A percentile compares a stretch with the other conserved stretches of the same genome.
Evolutionary conservation across 352 stramenopile genomes (phyloP).

Genomic region (Globisporangium sylvaticum): DNA sequence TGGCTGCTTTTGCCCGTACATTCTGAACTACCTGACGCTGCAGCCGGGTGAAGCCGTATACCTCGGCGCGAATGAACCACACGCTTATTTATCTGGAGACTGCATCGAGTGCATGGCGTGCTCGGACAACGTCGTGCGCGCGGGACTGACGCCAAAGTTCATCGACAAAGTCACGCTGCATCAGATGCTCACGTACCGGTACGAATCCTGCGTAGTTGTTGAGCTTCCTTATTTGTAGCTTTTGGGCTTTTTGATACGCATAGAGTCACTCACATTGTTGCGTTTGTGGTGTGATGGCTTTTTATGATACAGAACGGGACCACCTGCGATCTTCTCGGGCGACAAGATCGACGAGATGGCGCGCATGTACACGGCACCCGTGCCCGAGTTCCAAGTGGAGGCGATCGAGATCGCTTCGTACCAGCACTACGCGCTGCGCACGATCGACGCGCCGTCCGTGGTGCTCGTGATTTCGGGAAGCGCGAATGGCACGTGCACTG

Average conservation of each 20-base stretch:
- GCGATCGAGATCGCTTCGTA: constrained; percentile 35
- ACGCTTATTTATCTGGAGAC: constrained; percentile 97
- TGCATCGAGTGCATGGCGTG: constrained; percentile 99
- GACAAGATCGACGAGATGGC: constrained; percentile 52
- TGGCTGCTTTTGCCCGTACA: constrained; percentile 95
- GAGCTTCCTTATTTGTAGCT: constrained; percentile 1
- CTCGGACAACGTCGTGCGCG: constrained; percentile 98
- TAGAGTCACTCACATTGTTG: neutral
- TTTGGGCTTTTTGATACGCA: neutral
- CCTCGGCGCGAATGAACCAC: constrained; percentile 98
- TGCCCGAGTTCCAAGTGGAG: constrained; percentile 91
- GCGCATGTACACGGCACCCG: constrained; percentile 87
- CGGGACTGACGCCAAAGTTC: constrained; percentile 98
- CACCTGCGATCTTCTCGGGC: constrained; percentile 45
- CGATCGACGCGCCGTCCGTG: constrained; percentile 44
- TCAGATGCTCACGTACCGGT: constrained; percentile 96
- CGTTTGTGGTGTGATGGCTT: neutral
- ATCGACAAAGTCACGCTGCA: constrained; percentile 97
- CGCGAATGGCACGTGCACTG: constrained; percentile 12
- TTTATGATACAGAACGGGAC: constrained; percentile 33
- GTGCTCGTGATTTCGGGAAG: constrained; percentile 46
- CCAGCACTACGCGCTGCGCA: constrained; percentile 32
- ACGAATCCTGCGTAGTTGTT: neutral
- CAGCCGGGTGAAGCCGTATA: constrained; percentile 96
- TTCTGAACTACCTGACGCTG: constrained; percentile 98